Evolutionary conservation across 2,329 filamentous ascomycete species (phyloP), one percentile per base, ranked within the genome.

Genomic region (Gnomoniopsis sp.): DNA sequence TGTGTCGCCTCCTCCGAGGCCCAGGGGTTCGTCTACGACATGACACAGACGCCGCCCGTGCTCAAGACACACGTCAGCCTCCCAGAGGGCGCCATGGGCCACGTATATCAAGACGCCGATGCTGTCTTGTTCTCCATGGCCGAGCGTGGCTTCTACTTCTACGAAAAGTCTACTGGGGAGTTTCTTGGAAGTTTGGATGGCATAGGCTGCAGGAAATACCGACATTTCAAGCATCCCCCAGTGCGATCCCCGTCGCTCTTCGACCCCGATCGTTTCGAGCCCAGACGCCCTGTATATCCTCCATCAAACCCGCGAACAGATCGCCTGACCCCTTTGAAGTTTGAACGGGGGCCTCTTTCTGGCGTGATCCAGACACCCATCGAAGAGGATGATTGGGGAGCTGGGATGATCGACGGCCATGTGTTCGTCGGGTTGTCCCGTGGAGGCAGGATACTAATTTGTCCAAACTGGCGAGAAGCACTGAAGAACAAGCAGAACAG

Each of bases 51-150:
- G 2, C 69, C 71, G 11, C 74, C 75, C 0, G 62, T 36, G 7
- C 61, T 74, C 59, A 69, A 62, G 6, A 76, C 68, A 1, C 67
- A 70, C 11, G 55, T 79, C 33, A 61, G 68, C 4, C 78, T 79
- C 22, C 72, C 73, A 48, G 46, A 68, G 3, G 74, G 71, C 7
- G 77, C 75, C 0, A 69, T 78, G 2, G 77, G 77, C 1, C 77
- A 79, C 64, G 65, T 79, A 0, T 73, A 77, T 60, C 77, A 79
- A 61, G 69, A 70, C 47, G 59, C 67, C 10, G 70, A 75, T 47
- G 68, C 66, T 0, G 75, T 79, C 17, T 71, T 78, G 26, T 78
- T 76, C 62, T 78, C 75, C 1, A 72, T 79, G 63, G 77, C 76
- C 0, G 47, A 60, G 11, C 65, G 69, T 30, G 77, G 76, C 10